A percentile compares a stretch with the other conserved stretches of the same genome.
These are phyloP conservation scores for Fremontodendron californicum DNA, from an alignment of 345 rosid genomes.

Conservation along the genomic window DNA sequence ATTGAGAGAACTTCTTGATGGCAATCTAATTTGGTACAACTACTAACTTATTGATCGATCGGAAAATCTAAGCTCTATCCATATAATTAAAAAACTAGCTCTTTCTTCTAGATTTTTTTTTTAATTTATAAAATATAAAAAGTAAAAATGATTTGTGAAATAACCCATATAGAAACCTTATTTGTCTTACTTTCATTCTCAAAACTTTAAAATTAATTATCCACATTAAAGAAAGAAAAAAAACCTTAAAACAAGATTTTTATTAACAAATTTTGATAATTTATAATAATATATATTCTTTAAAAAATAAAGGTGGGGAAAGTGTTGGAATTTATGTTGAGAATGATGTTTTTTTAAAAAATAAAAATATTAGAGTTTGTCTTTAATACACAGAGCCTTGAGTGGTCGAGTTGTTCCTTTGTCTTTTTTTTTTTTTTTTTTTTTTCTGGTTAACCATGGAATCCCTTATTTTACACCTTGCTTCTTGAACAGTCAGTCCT, in stretches of 20 bases:
- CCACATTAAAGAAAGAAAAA: not conserved
- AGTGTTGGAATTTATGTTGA: not conserved
- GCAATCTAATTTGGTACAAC: not conserved
- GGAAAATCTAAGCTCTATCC: not conserved
- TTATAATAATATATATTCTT: not conserved
- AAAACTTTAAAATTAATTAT: not conserved
- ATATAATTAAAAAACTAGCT: not conserved
- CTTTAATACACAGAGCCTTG: too few species aligned
- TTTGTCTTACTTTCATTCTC: not conserved
- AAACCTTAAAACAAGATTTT: not conserved
- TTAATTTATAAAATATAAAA: not conserved
- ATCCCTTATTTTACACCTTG: slow-evolving; percentile 23
- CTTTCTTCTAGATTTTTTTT: not conserved
- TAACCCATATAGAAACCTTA: too few species aligned
- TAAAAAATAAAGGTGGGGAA: not conserved
- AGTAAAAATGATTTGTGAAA: not conserved
- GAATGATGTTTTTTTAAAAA: not conserved
- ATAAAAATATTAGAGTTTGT: too few species aligned
- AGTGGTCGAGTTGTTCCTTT: too few species aligned
- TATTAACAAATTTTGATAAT: not conserved
- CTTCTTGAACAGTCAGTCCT: slow-evolving; percentile 57
- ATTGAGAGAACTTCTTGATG: not conserved
- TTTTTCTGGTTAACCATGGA: slow-evolving; percentile 7
- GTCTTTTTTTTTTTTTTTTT: too few species aligned
- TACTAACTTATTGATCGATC: not conserved